Conservation (phyloP, 176 grass and related monocot species). For the Paspalum notatum region DNA sequence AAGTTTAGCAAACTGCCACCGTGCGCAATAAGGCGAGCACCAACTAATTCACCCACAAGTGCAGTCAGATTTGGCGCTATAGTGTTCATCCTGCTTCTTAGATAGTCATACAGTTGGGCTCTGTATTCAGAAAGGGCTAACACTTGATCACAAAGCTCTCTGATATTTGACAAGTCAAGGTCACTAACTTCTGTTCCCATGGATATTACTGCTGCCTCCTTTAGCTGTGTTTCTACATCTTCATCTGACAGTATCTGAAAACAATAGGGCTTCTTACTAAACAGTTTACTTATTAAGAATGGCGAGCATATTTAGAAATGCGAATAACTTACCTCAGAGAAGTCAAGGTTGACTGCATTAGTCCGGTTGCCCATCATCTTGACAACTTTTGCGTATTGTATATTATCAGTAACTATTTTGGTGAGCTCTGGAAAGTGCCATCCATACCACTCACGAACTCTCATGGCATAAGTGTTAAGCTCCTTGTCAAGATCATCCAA, state of each 20-base stretch:
- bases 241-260: constrained; percentile 78
- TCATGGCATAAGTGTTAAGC: constrained; percentile 89
- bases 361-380: constrained; percentile 80
- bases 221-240: constrained; percentile 75
- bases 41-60: constrained; percentile 92
- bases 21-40: constrained; percentile 91
- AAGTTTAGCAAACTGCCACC: constrained; percentile 94
- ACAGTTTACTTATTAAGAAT: neutral
- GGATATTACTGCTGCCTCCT: constrained; percentile 87
- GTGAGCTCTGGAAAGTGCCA: constrained; percentile 92
- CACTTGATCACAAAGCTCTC: constrained; percentile 88
- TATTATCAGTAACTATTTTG: constrained; percentile 81
- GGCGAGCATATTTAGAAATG: neutral
- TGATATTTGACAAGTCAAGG: constrained; percentile 83
- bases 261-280: constrained; percentile 15
- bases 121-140: constrained; percentile 94
- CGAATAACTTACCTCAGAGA: constrained; percentile 68
- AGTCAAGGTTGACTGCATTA: constrained; percentile 80
- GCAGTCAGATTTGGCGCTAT: constrained; percentile 96
- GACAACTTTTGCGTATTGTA: constrained; percentile 60
- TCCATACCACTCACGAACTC: constrained; percentile 91
- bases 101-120: constrained; percentile 79
- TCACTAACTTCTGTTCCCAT: constrained; percentile 98
- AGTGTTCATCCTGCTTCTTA: constrained; percentile 94
- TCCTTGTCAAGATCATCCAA: constrained; percentile 96